Base-by-base conservation (phyloP, 371 early-diverging fungal genomes). In the Rhizoclosmatium hyalinum region DNA sequence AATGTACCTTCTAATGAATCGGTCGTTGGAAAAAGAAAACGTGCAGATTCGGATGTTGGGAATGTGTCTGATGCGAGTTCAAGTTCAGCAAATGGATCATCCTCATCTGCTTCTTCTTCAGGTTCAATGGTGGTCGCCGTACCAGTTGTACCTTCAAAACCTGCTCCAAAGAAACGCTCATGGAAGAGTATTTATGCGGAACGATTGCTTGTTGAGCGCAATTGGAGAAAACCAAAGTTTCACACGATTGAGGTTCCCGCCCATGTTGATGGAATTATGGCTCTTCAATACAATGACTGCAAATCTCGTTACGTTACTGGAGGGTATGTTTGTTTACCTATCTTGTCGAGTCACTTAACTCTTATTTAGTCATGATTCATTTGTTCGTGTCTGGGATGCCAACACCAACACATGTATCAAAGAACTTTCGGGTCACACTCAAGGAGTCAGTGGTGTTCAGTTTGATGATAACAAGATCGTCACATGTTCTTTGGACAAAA, bases 401-500 rank as follows among this genome's bases (percentile, higher is more conserved):
- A 77, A 85, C 65, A 90, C 88, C 47, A 89, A 91, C 57, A 82
- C 82, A 47, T 92, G 90, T 75, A 74, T 89, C 4, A 87, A 90
- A 45, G 94, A 94, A 0, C 80, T 98, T 41, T 76, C 74, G 0
- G 96, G 96, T 10, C 99, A 99, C 75, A 83, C 87, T 24, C 92
- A 91, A 1, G 94, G 96, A 5, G 97, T 98, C 0, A 88, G 96
- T 17, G 94, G 94, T 71, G 84, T 98, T 4, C 96, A 94, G 68
- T 94, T 93, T 76, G 94, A 95, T 80, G 95, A 95, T 67, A 74
- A 79, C 45, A 86, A 84, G 71, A 80, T 97, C 43, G 91, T 96
- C 46, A 93, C 96, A 0, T 96, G 94, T 63, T 93, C 94, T 3
- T 91, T 92, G 80, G 96, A 97, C 81, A 88, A 90, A 68, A 92